A percentile compares a stretch with the other conserved stretches of the same genome.
Evolutionary conservation across 371 early-diverging fungal genomes (phyloP).

Genomic region (Synchytrium microbalum): DNA sequence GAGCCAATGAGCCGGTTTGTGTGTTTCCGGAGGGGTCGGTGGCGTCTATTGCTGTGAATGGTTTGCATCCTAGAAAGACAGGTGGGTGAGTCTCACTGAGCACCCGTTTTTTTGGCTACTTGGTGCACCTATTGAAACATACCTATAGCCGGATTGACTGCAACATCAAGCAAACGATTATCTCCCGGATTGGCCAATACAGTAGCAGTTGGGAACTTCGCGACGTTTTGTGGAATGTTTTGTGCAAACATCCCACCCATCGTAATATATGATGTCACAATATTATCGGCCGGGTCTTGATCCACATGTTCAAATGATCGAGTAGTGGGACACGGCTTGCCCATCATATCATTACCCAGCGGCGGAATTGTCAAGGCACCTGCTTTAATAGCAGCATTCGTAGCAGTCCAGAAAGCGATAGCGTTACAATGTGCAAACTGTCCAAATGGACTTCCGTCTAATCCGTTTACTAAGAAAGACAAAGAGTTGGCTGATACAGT

Average conservation of each 20-base stretch:
- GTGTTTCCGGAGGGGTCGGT: slow-evolving; percentile 8
- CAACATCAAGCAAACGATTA: slow-evolving; percentile 12
- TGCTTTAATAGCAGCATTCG: neutral
- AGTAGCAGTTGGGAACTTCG: slow-evolving; percentile 6
- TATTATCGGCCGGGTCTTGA: slow-evolving; percentile 11
- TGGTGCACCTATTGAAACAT: neutral
- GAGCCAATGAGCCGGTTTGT: slow-evolving; percentile 8
- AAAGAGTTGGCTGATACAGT: too few species aligned
- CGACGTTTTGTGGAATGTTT: slow-evolving; percentile 5
- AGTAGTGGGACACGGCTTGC: slow-evolving; percentile 14
- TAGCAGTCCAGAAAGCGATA: neutral
- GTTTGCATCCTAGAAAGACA: slow-evolving; percentile 1
- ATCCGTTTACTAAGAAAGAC: neutral
- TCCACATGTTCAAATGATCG: slow-evolving; percentile 14
- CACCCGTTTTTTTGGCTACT: neutral
- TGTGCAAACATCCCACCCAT: slow-evolving; percentile 6
- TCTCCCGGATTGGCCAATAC: slow-evolving; percentile 11
- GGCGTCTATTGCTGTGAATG: slow-evolving; percentile 11
- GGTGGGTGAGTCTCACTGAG: neutral
- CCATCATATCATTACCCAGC: slow-evolving; percentile 12
- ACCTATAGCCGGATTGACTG: slow-evolving; percentile 8
- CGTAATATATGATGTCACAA: neutral
- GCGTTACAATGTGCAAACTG: slow-evolving; percentile 18
- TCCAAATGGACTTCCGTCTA: slow-evolving; percentile 3
- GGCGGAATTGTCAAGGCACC: slow-evolving; percentile 8